Evolutionary conservation across 192 early-diverging fungal genomes (phyloP), one percentile per base, ranked within the genome.

Genomic region (Endogone sp.): DNA sequence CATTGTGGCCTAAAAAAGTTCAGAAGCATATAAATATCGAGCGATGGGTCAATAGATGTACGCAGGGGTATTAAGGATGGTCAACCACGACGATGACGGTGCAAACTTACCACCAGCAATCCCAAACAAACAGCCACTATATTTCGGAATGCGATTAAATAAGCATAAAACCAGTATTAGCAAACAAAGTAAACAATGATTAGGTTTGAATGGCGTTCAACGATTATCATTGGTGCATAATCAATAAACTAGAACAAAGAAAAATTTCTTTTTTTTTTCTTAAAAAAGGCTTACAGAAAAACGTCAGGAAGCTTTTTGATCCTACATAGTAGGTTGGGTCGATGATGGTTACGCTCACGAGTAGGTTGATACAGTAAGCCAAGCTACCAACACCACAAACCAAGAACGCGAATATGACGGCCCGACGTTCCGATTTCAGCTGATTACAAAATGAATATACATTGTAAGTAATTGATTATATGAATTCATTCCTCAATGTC

Each of bases 351-450:
- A 94, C 85, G 60, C 88, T 85, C 26, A 83, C 81, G 62, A 93
- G 31, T 62, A 86, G 90, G 37, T 80, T 76, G 11, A 92, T 83
- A 63, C 89, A 81, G 75, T 92, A 94, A 8, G 79, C 88, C 66
- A 91, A 82, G 3, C 81, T 89, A 24, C 79, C 89, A 2, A 84
- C 30, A 59, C 85, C 77, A 25, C 89, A 83, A 10, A 83, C 56
- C 54, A 90, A 81, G 49, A 90, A 89, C 22, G 81, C 56, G 28
- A 79, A 81, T 80, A 93, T 89, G 6, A 86, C 63, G 0, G 79
- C 10, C 49, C 83, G 84, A 63, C 68, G 77, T 62, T 86, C 85
- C 24, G 77, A 76, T 70, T 79, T 72, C 28, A 86, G 56, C 85
- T 86, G 78, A 1, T 54, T 54, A 27, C 62, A 9, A 22, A n/a